Base-by-base conservation (phyloP, 2,329 filamentous ascomycete genomes). In the Cercospora sesami region DNA sequence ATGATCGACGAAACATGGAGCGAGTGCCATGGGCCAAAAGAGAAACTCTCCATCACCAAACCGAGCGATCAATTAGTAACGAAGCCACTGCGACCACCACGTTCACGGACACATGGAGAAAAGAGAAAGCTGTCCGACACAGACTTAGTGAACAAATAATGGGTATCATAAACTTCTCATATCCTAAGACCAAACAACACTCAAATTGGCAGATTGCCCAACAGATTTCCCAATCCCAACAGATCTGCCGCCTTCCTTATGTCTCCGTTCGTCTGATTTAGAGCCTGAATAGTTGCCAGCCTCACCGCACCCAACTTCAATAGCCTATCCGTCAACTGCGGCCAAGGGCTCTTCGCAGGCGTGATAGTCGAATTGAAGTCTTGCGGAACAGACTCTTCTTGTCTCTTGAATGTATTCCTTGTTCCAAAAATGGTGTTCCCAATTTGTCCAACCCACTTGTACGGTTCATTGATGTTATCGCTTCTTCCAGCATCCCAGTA, bases 401-500 rank as follows among this genome's bases (percentile, higher is more conserved):
- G 61, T 33, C 57, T 63, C 61, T 66, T 67, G 42, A 57, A 55
- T 4, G 53, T 67, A 42, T 57, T 69, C 28, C 55, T 65, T 31
- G 64, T 69, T 21, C 65, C 67, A 33, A 70, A 67, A 14, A 67
- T 61, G 18, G 63, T 64, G 10, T 66, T 67, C 1, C 68, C 69
- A 12, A 75, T 68, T 14, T 63, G 58, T 39, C 68, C 59, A 8
- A 67, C 42, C 73, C 73, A 75, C 51, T 70, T 60, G 57, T 66
- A 73, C 6, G 72, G 72, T 1, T 69, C 57, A 14, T 55, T 57
- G 23, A 69, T 28, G 21, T 63, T 67, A 30, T 73, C 71, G 2
- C 63, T 68, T 18, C 59, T 45, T 2, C 73, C 73, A 28, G 73
- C 72, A 31, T 73, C 73, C 72, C 72, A 76, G 60, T 75, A 77